Base-by-base conservation (phyloP, 2,329 filamentous ascomycete genomes). In the Aureobasidium subglaciale region DNA sequence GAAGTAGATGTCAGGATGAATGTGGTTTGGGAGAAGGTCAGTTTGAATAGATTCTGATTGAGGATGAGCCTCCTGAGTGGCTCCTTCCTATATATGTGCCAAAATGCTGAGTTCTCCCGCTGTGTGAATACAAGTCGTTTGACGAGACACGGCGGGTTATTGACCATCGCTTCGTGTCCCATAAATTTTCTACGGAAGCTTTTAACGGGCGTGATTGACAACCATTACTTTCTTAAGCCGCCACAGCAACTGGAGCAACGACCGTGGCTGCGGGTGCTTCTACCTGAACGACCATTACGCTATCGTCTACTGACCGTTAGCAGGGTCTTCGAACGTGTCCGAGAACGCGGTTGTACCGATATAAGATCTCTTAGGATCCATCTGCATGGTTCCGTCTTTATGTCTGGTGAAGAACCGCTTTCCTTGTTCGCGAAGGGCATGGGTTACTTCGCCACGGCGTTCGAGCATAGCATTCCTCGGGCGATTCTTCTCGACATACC, bases 381-480 rank as follows among this genome's bases (percentile, higher is more conserved):
- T 54, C 13, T 54, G 50, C 50, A 54, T 54, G 20, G 50, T 54
- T 6, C 50, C 38, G 20, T 54, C 50, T 27, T 54, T 54, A 4
- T 54, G 38, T 13, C 50, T 32, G 15, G 50, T 54, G 15, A 54
- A 54, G 29, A 54, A 54, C 5, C 50, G 15, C 22, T 34, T 54
- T 5, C 50, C 50, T 11, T 54, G 50, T 35, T 43, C 13, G 13
- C 50, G 37, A 13, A 54, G 38, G 5, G 18, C 50, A 54, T 54
- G 50, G 4, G 50, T 54, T 9, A 54, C 50, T 38, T 54, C 50
- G 20, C 50, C 50, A 27, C 50, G 27, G 15, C 50, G 18, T 20
- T 42, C 27, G 20, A 54, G 38, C 50, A 54, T 43, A 25, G 42
- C 50, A 5, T 8, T n/a, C 11, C 29, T 54, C 9, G 11, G 50